phyloP scores from a whole-genome alignment of 352 stramenopile species.

The Albugo laibachii region DNA sequence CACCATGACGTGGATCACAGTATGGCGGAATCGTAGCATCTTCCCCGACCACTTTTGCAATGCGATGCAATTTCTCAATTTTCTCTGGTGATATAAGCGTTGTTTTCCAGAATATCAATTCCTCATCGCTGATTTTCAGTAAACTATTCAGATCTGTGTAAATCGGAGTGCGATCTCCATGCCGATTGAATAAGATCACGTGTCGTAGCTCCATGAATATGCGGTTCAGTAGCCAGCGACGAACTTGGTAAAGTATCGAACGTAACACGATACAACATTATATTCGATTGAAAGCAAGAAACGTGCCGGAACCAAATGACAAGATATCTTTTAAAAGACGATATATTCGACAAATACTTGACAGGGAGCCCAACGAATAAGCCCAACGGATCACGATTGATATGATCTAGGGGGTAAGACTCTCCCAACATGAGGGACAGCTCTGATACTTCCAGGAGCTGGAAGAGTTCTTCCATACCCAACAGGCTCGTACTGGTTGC shows the following conservation, averaged over 20 bases:
- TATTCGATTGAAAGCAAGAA: too few relatives aligned
- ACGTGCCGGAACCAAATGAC: too few relatives aligned
- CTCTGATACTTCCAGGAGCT: neutral
- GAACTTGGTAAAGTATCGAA: too few relatives aligned
- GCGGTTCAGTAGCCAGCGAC: too few relatives aligned
- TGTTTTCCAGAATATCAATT: conserved; percentile 10
- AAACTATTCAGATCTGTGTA: conserved; percentile 8
- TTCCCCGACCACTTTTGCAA: conserved; percentile 25
- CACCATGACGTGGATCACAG: too few relatives aligned
- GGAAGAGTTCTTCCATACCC: too few relatives aligned
- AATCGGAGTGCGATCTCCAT: conserved; percentile 61
- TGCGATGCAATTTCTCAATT: conserved; percentile 11
- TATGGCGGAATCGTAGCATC: conserved; percentile 21
- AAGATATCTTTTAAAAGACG: too few relatives aligned
- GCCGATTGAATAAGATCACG: conserved; percentile 51
- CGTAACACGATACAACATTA: neutral
- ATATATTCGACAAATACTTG: too few relatives aligned
- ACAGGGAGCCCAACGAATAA: too few relatives aligned
- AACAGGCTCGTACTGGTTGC: too few relatives aligned
- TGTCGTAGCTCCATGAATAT: conserved; percentile 16
- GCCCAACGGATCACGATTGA: neutral
- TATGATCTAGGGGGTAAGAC: neutral
- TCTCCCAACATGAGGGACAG: neutral
- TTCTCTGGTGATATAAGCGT: conserved; percentile 9
- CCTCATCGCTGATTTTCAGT: conserved; percentile 6